Conservation (phyloP, 1,139 yeast genomes). For the Blastobotrys niveus region DNA sequence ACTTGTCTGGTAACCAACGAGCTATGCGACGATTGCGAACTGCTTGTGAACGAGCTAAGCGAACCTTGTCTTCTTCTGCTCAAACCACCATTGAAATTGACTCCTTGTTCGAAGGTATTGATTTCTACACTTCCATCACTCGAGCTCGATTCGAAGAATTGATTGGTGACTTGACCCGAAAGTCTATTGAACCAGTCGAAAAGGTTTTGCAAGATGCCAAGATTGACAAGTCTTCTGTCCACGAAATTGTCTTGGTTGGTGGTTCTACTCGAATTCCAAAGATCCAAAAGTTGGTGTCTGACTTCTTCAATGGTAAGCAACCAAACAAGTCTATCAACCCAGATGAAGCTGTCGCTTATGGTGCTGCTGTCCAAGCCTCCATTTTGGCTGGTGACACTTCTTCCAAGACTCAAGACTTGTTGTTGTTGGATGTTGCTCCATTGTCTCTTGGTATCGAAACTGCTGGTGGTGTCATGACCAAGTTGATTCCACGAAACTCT, state of each 20-base stretch:
- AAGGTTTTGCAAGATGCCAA: slow-evolving; percentile 88
- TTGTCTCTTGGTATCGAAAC: slow-evolving; percentile 94
- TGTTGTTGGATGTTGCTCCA: slow-evolving; percentile 88
- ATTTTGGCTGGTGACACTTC: slow-evolving; percentile 80
- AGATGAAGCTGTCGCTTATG: slow-evolving; percentile 95
- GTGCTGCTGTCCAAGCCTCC: slow-evolving; percentile 98
- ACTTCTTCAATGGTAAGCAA: slow-evolving; percentile 85
- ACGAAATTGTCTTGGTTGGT: slow-evolving; percentile 92
- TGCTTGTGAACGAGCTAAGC: slow-evolving; percentile 97
- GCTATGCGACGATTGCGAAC: slow-evolving; percentile 98
- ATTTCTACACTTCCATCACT: slow-evolving; percentile 84
- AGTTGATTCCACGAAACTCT: slow-evolving; percentile 93
- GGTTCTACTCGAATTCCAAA: slow-evolving; percentile 99
- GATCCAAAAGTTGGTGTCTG: slow-evolving; percentile 90
- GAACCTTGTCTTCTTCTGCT: slow-evolving; percentile 87
- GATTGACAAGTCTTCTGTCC: slow-evolving; percentile 73
- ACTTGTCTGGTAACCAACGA: slow-evolving; percentile 76
- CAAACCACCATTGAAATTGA: slow-evolving; percentile 89
- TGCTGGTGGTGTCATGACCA: slow-evolving; percentile 97
- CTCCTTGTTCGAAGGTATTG: slow-evolving; percentile 92
- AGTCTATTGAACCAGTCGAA: slow-evolving; percentile 88
- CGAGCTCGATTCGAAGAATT: slow-evolving; percentile 96
- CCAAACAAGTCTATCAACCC: slow-evolving; percentile 96
- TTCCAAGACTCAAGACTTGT: slow-evolving; percentile 76
- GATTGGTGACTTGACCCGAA: slow-evolving; percentile 79